Evolutionary conservation across 2,329 filamentous ascomycete species (phyloP), one percentile per base, ranked within the genome.

Genomic region (Thelonectria rubi): DNA sequence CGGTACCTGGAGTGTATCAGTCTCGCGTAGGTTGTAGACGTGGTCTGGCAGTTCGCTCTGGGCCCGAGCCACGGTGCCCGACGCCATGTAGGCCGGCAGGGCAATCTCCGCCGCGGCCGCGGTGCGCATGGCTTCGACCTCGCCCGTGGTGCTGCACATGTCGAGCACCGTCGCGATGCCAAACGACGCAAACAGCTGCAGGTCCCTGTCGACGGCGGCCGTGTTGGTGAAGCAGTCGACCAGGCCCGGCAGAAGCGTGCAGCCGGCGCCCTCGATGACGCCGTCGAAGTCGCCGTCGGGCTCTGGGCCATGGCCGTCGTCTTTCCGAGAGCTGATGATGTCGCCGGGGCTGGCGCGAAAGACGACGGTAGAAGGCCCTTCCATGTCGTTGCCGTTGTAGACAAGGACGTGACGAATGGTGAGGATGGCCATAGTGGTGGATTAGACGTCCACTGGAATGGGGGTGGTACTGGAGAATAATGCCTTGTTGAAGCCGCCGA

Each of bases 221-320:
- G 52, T 26, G 42, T 65, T 51, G 21, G 65, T 34, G 15, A 59
- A 62, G 39, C 60, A 51, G 34, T 68, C 65, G 18, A 68, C 65
- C 15, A 69, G 48, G 12, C 53, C 62, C 4, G 65, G 62, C 2
- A 66, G 42, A 4, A 68, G 21, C 1, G 60, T 65, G 32, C 61
- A 63, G 40, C 56, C 57, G 3, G 55, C 49, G 21, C 65, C 65
- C 15, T 91, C 73, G 77, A 81, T 58, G 1, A 18, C 20, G 21
- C 55, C 49, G n/a, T 45, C 45, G 3, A 24, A 2, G 5, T 57
- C 24, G n/a, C n/a, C n/a, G 1, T 2, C 17, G 32, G 32, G 14
- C 17, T 45, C 17, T 20, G 42, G 42, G 6, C 20, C 18, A 5
- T 9, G 15, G 17, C 18, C 42, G 42, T 12, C 42, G 12, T 45